Conservation (phyloP, 2,329 filamentous ascomycete species). For the Aspergillus eucalypticola region DNA sequence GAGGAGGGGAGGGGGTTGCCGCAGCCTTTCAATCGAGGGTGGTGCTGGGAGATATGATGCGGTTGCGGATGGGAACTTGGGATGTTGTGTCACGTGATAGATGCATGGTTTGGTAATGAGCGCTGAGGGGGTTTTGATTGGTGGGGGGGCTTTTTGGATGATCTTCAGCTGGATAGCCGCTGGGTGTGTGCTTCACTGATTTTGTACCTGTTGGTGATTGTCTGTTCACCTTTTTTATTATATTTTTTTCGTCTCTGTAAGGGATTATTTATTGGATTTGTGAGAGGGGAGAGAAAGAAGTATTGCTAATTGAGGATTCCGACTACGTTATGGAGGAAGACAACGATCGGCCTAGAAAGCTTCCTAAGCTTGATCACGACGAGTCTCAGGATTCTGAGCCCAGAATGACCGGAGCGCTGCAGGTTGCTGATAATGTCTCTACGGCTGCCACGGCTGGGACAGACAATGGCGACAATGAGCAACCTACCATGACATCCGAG, state of each 20-base stretch:
- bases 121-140: conserved; percentile 32
- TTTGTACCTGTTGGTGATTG: too few relatives aligned
- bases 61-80: conserved; percentile 31
- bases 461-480: conserved; percentile 11
- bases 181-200: too few relatives aligned
- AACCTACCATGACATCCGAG: background rate
- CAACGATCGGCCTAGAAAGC: conserved; percentile 54
- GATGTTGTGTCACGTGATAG: conserved; percentile 30
- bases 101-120: conserved; percentile 30
- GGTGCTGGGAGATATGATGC: conserved; percentile 14
- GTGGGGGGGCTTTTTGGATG: conserved; percentile 12
- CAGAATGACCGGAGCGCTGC: conserved; percentile 33
- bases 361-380: conserved; percentile 53
- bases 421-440: background rate
- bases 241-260: too few relatives aligned
- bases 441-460: background rate
- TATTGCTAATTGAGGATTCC: background rate
- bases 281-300: background rate
- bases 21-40: too few relatives aligned
- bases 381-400: conserved; percentile 26
- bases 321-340: conserved; percentile 52
- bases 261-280: background rate
- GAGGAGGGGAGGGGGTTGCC: conserved; percentile 17
- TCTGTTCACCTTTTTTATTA: too few relatives aligned
- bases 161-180: background rate